These are phyloP conservation scores for Suaeda aralocaspica DNA, from an alignment of 148 eudicot genomes.

Conservation along the genomic window DNA sequence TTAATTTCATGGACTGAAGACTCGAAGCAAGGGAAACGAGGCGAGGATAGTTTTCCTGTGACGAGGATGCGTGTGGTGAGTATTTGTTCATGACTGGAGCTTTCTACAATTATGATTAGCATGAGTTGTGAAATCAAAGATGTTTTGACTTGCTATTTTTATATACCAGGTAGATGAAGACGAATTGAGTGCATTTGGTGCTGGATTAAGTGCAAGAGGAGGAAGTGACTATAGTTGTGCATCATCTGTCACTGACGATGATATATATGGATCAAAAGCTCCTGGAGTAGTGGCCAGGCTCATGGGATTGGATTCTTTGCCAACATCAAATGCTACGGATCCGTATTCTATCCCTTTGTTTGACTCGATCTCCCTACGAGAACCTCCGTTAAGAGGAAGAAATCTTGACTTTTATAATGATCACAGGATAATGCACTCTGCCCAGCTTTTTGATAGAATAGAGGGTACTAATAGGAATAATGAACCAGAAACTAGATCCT, in stretches of 20 bases:
- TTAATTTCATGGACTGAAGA: conserved; percentile 42
- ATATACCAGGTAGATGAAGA: conserved; percentile 62
- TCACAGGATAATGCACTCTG: conserved; percentile 33
- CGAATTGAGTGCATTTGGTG: conserved; percentile 27
- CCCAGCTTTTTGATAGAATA: conserved; percentile 32
- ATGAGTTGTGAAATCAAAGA: background rate
- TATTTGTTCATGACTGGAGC: background rate
- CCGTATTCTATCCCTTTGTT: conserved; percentile 55
- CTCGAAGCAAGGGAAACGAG: conserved; percentile 64
- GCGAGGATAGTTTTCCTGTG: conserved; percentile 55
- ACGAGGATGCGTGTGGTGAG: conserved; percentile 56
- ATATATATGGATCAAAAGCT: conserved; percentile 50
- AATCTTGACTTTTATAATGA: conserved; percentile 48
- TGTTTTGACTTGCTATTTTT: conserved; percentile 2
- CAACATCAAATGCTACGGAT: conserved; percentile 50
- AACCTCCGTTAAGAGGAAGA: conserved; percentile 39
- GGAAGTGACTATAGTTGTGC: conserved; percentile 81
- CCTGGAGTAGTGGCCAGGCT: conserved; percentile 93
- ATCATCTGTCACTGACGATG: conserved; percentile 86
- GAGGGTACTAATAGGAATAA: conserved; percentile 33
- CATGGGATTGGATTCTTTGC: conserved; percentile 90
- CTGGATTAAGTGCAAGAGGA: conserved; percentile 51
- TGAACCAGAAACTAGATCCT: conserved; percentile 38
- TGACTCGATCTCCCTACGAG: conserved; percentile 56
- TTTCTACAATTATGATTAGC: background rate